Evolutionary conservation across 1,139 yeast species (phyloP).

Genomic region (Pichia cactophila): DNA sequence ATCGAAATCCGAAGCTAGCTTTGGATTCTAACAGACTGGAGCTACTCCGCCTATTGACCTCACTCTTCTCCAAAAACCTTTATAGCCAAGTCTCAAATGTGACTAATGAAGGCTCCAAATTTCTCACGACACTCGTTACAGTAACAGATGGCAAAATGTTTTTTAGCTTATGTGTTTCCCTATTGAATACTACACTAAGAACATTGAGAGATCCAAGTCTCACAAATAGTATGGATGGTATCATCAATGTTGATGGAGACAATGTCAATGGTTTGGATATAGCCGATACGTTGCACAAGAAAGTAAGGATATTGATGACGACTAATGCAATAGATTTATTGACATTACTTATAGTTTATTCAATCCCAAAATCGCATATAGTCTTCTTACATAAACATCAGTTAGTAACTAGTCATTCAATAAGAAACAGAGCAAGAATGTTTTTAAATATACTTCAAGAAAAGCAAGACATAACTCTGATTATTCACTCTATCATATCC

Average conservation of each 20-base stretch:
- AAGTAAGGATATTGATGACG: slow-evolving; percentile 47
- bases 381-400: slow-evolving; percentile 35
- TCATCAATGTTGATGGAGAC: neutral
- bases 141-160: slow-evolving; percentile 41
- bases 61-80: slow-evolving; percentile 57
- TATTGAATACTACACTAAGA: slow-evolving; percentile 46
- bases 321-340: slow-evolving; percentile 57
- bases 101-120: slow-evolving; percentile 48
- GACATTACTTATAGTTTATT: slow-evolving; percentile 55
- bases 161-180: slow-evolving; percentile 57
- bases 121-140: slow-evolving; percentile 51
- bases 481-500: slow-evolving; percentile 40
- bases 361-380: slow-evolving; percentile 47
- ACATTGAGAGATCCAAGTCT: slow-evolving; percentile 30
- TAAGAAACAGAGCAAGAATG: slow-evolving; percentile 39
- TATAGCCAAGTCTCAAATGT: slow-evolving; percentile 41
- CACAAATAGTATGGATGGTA: neutral
- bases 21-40: slow-evolving; percentile 64
- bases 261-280: slow-evolving; percentile 28
- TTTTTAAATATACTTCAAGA: slow-evolving; percentile 48
- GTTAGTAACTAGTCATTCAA: slow-evolving; percentile 27
- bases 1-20: slow-evolving; percentile 40
- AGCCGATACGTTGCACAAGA: slow-evolving; percentile 30
- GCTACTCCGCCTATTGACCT: slow-evolving; percentile 51
- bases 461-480: slow-evolving; percentile 43